Base-by-base conservation (phyloP, 371 early-diverging fungal genomes). In the Thermomucor indicae-seudaticae region DNA sequence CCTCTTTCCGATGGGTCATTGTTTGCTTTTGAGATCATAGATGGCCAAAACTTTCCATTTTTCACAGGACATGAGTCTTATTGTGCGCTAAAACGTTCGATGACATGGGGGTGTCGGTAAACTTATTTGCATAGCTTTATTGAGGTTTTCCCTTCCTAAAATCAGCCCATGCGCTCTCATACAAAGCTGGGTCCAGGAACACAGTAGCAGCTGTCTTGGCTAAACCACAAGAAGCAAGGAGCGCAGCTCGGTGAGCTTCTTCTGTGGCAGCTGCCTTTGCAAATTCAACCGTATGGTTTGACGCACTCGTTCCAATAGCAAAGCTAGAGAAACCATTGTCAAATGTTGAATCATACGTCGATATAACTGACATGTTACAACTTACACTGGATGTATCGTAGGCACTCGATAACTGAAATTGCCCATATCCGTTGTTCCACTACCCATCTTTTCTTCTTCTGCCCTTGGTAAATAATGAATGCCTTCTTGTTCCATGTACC, bases 341-440 rank as follows among this genome's bases (percentile, higher is more conserved):
- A n/a, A n/a, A n/a, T n/a, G n/a, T n/a, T n/a, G n/a, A n/a, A n/a
- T n/a, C n/a, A n/a, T n/a, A n/a, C n/a, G n/a, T n/a, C n/a, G n/a
- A n/a, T n/a, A n/a, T n/a, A n/a, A n/a, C n/a, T n/a, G n/a, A n/a
- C 32, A 32, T 32, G 7, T 32, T 14, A 11, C 29, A 16, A 40
- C 55, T 41, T 25, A 25, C 44, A 19, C 44, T 16, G 75, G 75
- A 32, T 75, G 75, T 47, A 62, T 47, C 1, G 62, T 60, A 4
- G 73, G 73, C 7, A 75, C 40, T 11, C 59, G 70, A 30, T 73
- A 60, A 8, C 70, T 73, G 12, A 82, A 53, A 43, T 90, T 89
- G 25, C 90, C 92, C 78, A 88, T 84, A 53, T 92, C 92, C 1
- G 88, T 86, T 12, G 79, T 75, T 1, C 80, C 88, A 23, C 47